Percentiles rank a stretch among this genome's conserved stretches.
Evolutionary conservation across 352 stramenopile species (phyloP).

Genomic region (Phytopythium cucurbitacearum): DNA sequence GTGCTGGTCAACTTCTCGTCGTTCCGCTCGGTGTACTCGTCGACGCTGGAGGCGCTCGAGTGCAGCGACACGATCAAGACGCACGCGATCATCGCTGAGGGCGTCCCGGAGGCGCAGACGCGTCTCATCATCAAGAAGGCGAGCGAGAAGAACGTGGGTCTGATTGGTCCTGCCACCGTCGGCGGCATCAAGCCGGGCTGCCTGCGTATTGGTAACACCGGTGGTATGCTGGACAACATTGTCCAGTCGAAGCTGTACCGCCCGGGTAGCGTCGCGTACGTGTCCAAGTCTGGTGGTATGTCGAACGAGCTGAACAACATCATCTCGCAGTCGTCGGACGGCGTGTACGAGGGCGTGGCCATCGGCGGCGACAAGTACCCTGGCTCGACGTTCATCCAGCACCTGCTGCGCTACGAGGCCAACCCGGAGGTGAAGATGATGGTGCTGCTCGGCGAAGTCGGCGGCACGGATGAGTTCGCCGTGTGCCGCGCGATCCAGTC

Average conservation of each 20-base stretch:
- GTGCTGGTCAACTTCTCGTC: constrained; percentile 97
- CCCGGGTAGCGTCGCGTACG: constrained; percentile 94
- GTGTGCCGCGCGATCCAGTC: constrained; percentile 92
- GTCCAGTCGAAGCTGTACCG: constrained; percentile 96
- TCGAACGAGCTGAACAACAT: constrained; percentile 99
- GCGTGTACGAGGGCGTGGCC: constrained; percentile 94
- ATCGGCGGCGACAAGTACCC: constrained; percentile 96
- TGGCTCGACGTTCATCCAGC: constrained; percentile 95
- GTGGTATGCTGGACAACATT: constrained; percentile 98
- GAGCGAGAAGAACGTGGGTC: constrained; percentile 85
- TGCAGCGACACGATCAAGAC: constrained; percentile 93
- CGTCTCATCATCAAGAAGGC: constrained; percentile 93
- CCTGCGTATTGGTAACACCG: constrained; percentile 96
- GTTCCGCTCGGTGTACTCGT: constrained; percentile 95
- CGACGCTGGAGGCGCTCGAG: constrained; percentile 93
- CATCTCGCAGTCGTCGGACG: constrained; percentile 93
- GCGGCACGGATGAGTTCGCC: constrained; percentile 95
- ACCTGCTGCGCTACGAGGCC: constrained; percentile 94
- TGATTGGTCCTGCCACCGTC: constrained; percentile 96
- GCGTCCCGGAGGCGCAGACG: constrained; percentile 94
- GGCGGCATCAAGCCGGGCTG: constrained; percentile 96
- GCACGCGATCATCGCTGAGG: constrained; percentile 97
- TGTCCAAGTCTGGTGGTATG: constrained; percentile 96
- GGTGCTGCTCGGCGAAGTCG: constrained; percentile 95
- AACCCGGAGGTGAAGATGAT: constrained; percentile 96